These are phyloP conservation scores for Cordyceps javanica DNA, from an alignment of 2,329 filamentous ascomycete genomes.

Conservation along the genomic window DNA sequence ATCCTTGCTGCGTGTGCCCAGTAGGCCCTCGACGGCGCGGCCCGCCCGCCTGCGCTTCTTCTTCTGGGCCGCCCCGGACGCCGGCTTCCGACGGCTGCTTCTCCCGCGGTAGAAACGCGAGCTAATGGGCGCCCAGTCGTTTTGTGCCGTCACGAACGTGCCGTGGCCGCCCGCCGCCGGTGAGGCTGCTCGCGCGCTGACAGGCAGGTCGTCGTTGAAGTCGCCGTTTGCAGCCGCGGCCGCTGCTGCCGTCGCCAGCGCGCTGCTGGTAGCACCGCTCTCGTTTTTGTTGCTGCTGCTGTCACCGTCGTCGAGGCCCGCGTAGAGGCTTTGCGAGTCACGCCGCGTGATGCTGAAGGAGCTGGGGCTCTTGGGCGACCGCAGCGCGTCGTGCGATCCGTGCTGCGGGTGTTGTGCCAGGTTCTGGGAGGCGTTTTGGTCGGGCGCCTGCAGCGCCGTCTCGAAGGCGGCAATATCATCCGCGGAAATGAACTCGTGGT, in stretches of 20 bases:
- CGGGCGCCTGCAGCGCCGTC: constrained; percentile 74
- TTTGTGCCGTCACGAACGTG: constrained; percentile 78
- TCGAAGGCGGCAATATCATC: constrained; percentile 74
- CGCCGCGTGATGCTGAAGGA: constrained; percentile 39
- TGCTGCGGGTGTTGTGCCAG: neutral
- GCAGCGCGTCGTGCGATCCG: constrained; percentile 41
- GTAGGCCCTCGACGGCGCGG: constrained; percentile 33
- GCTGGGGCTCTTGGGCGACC: constrained; percentile 34
- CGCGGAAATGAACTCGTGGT: constrained; percentile 68
- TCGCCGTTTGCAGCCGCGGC: constrained; percentile 16
- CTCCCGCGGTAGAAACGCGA: constrained; percentile 52
- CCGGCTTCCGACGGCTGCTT: constrained; percentile 31
- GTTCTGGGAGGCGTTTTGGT: constrained; percentile 52
- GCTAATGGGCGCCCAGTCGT: constrained; percentile 90
- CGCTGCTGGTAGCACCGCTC: too few species aligned
- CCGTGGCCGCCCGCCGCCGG: constrained; percentile 21
- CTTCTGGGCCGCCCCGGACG: neutral
- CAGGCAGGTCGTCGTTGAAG: constrained; percentile 25
- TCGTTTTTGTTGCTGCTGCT: too few species aligned
- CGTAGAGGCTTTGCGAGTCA: constrained; percentile 26
- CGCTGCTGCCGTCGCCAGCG: constrained; percentile 22
- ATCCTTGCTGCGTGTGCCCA: constrained; percentile 64
- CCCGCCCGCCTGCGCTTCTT: constrained; percentile 26
- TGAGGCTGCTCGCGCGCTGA: constrained; percentile 11
- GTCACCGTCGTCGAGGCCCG: constrained; percentile 26